Evolutionary conservation across 352 stramenopile genomes (phyloP).

Genomic region (Globisporangium radiosum): DNA sequence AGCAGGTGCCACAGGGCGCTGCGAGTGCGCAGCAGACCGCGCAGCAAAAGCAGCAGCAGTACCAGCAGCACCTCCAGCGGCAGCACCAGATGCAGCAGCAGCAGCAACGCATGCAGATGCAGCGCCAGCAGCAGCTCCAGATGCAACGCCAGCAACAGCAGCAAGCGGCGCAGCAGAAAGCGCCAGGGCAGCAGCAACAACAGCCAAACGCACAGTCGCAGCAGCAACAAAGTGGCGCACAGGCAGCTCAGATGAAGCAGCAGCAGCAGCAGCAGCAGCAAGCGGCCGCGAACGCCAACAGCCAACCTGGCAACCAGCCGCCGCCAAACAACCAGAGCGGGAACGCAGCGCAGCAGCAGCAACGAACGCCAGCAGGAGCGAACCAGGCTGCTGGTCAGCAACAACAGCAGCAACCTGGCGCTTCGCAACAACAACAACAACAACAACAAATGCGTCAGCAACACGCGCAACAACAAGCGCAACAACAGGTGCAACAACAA

Average conservation of each 20-base stretch:
- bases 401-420: slow-evolving; percentile 13
- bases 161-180: slow-evolving; percentile 28
- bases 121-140: slow-evolving; percentile 28
- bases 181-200: slow-evolving; percentile 19
- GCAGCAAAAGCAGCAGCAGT: slow-evolving; percentile 40
- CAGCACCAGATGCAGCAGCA: slow-evolving; percentile 50
- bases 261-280: slow-evolving; percentile 18
- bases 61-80: slow-evolving; percentile 52
- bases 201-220: slow-evolving; percentile 10
- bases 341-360: slow-evolving; percentile 19
- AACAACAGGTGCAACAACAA: slow-evolving; percentile 16
- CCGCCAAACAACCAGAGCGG: slow-evolving; percentile 21
- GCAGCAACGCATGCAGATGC: slow-evolving; percentile 27
- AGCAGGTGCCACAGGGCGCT: slow-evolving; percentile 6
- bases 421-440: slow-evolving; percentile 15
- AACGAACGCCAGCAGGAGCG: slow-evolving; percentile 5
- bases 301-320: slow-evolving; percentile 18
- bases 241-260: slow-evolving; percentile 25
- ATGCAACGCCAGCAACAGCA: slow-evolving; percentile 15
- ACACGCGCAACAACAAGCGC: slow-evolving; percentile 10
- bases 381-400: slow-evolving; percentile 23
- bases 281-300: slow-evolving; percentile 9
- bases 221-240: slow-evolving; percentile 1
- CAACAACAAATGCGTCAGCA: slow-evolving; percentile 21
- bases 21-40: slow-evolving; percentile 29